These are phyloP conservation scores for Pythium sukuiense DNA, from an alignment of 352 stramenopile genomes.

Conservation along the genomic window DNA sequence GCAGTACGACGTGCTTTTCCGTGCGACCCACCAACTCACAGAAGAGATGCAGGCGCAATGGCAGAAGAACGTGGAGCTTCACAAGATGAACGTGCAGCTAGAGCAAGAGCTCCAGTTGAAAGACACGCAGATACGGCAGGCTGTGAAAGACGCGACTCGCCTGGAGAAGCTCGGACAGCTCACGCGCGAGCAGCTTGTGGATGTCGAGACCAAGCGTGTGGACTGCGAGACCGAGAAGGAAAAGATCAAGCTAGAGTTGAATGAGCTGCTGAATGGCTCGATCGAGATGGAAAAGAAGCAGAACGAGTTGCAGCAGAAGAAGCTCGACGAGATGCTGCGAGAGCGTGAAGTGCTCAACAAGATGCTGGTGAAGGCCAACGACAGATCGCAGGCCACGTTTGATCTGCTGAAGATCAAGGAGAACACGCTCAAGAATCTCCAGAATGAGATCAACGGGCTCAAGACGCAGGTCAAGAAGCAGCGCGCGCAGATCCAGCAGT, in stretches of 20 bases:
- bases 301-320: constrained; percentile 67
- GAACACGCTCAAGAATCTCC: constrained; percentile 89
- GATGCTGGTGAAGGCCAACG: constrained; percentile 85
- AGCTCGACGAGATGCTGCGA: constrained; percentile 78
- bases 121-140: constrained; percentile 55
- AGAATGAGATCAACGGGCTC: constrained; percentile 88
- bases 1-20: constrained; percentile 84
- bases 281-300: constrained; percentile 71
- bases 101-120: constrained; percentile 56
- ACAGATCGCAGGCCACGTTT: constrained; percentile 78
- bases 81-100: constrained; percentile 70
- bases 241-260: constrained; percentile 57
- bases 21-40: constrained; percentile 72
- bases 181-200: constrained; percentile 70
- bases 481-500: constrained; percentile 72
- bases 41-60: constrained; percentile 81
- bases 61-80: constrained; percentile 81
- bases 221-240: constrained; percentile 70
- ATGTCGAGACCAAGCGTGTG: constrained; percentile 58
- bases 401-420: constrained; percentile 92
- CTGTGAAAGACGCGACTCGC: constrained; percentile 57
- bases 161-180: constrained; percentile 77
- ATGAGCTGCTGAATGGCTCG: constrained; percentile 60
- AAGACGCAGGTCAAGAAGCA: constrained; percentile 83
- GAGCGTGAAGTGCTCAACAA: constrained; percentile 86